Evolutionary conservation across 495 filamentous ascomycete species (phyloP).

Genomic region (Hypomontagnella monticulosa): DNA sequence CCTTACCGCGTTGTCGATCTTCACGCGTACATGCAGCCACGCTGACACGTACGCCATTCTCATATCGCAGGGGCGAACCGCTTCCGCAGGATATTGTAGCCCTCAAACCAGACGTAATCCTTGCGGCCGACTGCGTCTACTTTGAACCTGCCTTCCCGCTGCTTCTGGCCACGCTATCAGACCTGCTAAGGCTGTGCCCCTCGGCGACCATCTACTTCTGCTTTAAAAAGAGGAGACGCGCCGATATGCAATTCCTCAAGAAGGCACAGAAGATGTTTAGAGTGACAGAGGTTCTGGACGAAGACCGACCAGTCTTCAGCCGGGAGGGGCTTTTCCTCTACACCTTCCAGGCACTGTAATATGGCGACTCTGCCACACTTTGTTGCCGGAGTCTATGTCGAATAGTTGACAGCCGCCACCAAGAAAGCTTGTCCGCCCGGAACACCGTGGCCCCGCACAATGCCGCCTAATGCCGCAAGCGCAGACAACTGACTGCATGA

Average conservation of each 20-base stretch:
- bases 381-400: neutral
- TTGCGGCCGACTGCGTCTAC: constrained; percentile 97
- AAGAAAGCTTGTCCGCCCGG: neutral
- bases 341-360: constrained; percentile 52
- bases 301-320: constrained; percentile 66
- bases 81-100: constrained; percentile 56
- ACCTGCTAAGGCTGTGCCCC: constrained; percentile 63
- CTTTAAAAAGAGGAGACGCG: constrained; percentile 86
- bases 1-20: constrained; percentile 4
- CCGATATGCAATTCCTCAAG: constrained; percentile 77
- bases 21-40: constrained; percentile 20
- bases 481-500: neutral
- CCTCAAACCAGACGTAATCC: constrained; percentile 75
- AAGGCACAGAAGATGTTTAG: constrained; percentile 70
- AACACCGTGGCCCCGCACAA: neutral
- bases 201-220: constrained; percentile 87
- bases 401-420: neutral
- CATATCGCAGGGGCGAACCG: constrained; percentile 61
- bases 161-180: constrained; percentile 78
- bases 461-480: neutral
- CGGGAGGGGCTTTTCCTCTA: constrained; percentile 73
- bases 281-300: constrained; percentile 70
- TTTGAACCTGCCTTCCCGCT: constrained; percentile 95
- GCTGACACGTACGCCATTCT: constrained; percentile 15
- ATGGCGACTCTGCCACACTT: no score